Evolutionary conservation across 2,329 filamentous ascomycete genomes (phyloP).

Genomic region (Aspergillus ochraceoroseus): DNA sequence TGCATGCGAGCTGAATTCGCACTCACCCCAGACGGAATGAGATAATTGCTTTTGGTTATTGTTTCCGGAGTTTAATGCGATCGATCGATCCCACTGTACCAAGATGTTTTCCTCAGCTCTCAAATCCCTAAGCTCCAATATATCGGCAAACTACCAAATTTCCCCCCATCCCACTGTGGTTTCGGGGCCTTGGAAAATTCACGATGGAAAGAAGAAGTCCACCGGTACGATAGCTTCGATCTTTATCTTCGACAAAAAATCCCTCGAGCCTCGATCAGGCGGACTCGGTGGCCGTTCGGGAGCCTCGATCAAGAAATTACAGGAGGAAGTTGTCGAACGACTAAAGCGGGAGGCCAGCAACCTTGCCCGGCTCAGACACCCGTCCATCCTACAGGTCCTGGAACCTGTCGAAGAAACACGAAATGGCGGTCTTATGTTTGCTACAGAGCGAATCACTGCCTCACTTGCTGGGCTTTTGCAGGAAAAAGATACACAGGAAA

Average conservation of each 20-base stretch:
- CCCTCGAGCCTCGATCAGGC: constrained; percentile 64
- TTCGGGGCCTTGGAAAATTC: constrained; percentile 94
- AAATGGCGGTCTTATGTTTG: constrained; percentile 88
- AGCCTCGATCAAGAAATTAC: constrained; percentile 65
- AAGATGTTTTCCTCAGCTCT: constrained; percentile 89
- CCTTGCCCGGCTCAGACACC: constrained; percentile 81
- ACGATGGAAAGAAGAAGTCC: constrained; percentile 94
- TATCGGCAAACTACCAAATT: constrained; percentile 84
- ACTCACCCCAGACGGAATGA: constrained; percentile 6
- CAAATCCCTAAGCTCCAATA: constrained; percentile 92
- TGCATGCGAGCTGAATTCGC: constrained; percentile 1
- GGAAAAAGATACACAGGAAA: constrained; percentile 86
- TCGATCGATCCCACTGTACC: constrained; percentile 9
- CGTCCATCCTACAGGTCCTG: constrained; percentile 83
- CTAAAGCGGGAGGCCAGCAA: constrained; percentile 88
- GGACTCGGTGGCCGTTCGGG: constrained; percentile 58
- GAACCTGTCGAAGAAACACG: constrained; percentile 95
- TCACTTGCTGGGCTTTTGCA: constrained; percentile 76
- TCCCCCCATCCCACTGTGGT: constrained; percentile 69
- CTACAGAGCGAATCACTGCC: constrained; percentile 83
- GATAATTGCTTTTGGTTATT: constrained; percentile 1
- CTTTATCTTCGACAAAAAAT: constrained; percentile 90
- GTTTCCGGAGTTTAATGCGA: neutral
- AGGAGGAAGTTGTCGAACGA: constrained; percentile 86
- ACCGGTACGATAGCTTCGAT: constrained; percentile 84